Percentiles rank a stretch among this genome's conserved stretches.
phyloP scores from a whole-genome alignment of 1,284 basidiomycete genomes.

The Mycena sp. region DNA sequence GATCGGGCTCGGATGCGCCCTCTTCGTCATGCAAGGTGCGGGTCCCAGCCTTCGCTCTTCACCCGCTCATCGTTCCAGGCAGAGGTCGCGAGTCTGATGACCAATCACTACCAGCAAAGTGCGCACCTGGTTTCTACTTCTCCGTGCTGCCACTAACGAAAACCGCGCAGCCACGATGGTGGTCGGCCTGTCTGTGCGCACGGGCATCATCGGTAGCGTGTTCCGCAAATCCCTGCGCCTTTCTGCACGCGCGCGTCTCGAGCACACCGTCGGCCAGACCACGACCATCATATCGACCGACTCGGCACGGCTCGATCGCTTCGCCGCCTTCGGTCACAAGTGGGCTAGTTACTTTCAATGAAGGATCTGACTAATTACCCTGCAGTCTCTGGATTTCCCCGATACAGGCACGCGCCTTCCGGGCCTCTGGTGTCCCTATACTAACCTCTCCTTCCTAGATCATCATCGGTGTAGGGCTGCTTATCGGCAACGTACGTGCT shows the following conservation, averaged over 20 bases:
- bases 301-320: constrained; percentile 59
- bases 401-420: constrained; percentile 51
- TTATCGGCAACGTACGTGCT: constrained; percentile 64
- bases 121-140: constrained; percentile 25
- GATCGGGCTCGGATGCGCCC: constrained; percentile 60
- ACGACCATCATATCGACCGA: constrained; percentile 79
- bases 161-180: constrained; percentile 56
- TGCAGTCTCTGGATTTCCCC: constrained; percentile 68
- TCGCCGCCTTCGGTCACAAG: constrained; percentile 59
- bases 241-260: constrained; percentile 66
- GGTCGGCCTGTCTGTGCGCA: constrained; percentile 58
- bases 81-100: constrained; percentile 58
- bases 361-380: too few species aligned
- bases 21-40: constrained; percentile 72
- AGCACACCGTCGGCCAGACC: constrained; percentile 71
- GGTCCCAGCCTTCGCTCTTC: too few species aligned
- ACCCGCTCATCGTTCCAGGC: too few species aligned
- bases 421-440: neutral
- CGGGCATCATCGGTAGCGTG: constrained; percentile 69
- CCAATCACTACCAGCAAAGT: constrained; percentile 62
- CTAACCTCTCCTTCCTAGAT: constrained; percentile 46
- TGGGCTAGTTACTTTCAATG: constrained; percentile 40
- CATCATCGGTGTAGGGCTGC: constrained; percentile 69
- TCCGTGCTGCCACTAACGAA: neutral
- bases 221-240: constrained; percentile 78